These are phyloP conservation scores for Aspergillus carlsbadensis DNA, from an alignment of 495 filamentous ascomycete genomes.

Conservation along the genomic window DNA sequence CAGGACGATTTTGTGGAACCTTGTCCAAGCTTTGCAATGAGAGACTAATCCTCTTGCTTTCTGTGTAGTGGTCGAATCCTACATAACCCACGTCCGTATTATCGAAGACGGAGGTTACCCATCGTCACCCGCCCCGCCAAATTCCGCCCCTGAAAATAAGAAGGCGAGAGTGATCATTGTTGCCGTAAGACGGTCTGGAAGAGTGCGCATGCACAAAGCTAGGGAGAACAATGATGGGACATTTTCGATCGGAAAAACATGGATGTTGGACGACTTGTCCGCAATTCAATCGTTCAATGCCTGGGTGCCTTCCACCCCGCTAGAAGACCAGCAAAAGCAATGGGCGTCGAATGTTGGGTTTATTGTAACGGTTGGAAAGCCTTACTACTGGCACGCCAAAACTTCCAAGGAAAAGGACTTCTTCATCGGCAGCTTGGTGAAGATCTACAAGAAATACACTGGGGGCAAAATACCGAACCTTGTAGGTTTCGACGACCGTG, in stretches of 20 bases:
- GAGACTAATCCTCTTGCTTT: neutral
- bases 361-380: constrained; percentile 83
- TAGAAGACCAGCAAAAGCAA: constrained; percentile 66
- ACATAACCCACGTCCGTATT: constrained; percentile 94
- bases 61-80: constrained; percentile 77
- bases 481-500: constrained; percentile 75
- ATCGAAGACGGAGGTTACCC: constrained; percentile 81
- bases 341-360: constrained; percentile 84
- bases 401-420: constrained; percentile 95
- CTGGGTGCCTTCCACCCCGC: constrained; percentile 45
- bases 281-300: constrained; percentile 75
- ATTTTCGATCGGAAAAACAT: constrained; percentile 98
- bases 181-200: constrained; percentile 84
- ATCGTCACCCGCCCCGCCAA: constrained; percentile 80
- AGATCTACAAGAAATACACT: constrained; percentile 95
- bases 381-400: constrained; percentile 94
- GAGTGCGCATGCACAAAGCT: constrained; percentile 94
- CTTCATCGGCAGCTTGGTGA: constrained; percentile 91
- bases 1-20: neutral
- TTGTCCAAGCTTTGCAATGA: constrained; percentile 14
- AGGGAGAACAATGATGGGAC: constrained; percentile 90
- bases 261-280: constrained; percentile 85
- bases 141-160: constrained; percentile 66
- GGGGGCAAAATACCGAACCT: constrained; percentile 78
- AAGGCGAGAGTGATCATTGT: constrained; percentile 90